phyloP scores from a whole-genome alignment of 148 eudicot genomes.

The Agrostemma githago region DNA sequence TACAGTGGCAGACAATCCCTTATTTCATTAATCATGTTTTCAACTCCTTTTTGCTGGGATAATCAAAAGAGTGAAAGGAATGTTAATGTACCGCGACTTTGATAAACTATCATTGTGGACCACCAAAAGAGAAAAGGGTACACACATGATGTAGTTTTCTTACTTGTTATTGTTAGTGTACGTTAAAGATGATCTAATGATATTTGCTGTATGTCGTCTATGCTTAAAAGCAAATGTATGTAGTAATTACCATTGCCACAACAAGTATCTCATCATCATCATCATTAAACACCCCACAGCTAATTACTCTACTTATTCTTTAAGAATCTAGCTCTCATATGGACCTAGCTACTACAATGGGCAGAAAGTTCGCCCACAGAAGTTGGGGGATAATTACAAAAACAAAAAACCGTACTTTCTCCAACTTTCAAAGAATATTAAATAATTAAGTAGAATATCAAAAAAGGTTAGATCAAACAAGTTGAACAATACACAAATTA shows the following conservation, averaged over 20 bases:
- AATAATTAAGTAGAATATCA: no score
- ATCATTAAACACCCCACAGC: neutral
- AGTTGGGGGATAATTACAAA: no score
- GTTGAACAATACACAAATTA: no score
- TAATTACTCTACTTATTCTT: neutral
- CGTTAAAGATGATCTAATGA: neutral
- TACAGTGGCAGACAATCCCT: slow-evolving; percentile 78
- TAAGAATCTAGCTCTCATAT: neutral
- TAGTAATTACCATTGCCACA: slow-evolving; percentile 2
- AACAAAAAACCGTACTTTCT: neutral
- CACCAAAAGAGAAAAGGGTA: no score
- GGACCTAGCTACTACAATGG: neutral
- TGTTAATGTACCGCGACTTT: slow-evolving; percentile 12
- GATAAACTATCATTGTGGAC: neutral
- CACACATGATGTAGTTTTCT: neutral
- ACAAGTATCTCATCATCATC: neutral
- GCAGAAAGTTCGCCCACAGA: neutral
- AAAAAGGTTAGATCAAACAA: no score
- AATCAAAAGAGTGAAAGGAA: slow-evolving; percentile 2
- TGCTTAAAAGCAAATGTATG: slow-evolving; percentile 11
- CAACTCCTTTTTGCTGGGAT: neutral
- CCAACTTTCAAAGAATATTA: no score
- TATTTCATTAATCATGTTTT: slow-evolving; percentile 27
- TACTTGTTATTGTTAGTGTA: neutral
- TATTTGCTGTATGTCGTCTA: slow-evolving; percentile 29